Evolutionary conservation across 305 asterid genomes (phyloP), one percentile per base, ranked within the genome.

Genomic region (Fraxinus dipetala): DNA sequence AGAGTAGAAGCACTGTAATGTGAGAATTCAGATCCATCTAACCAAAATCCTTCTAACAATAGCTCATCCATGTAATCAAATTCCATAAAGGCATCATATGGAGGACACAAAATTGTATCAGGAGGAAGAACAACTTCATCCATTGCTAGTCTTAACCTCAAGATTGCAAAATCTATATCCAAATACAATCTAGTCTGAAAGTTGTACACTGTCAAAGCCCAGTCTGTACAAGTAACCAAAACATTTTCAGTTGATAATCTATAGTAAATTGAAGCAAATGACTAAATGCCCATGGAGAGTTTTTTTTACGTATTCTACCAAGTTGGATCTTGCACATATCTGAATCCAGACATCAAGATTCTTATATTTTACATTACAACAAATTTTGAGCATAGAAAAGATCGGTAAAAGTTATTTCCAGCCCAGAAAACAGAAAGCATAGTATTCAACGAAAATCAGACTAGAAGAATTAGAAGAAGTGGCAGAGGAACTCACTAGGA

Each of bases 21-120:
- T 38, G 92, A 84, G 90, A 90, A 86, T 28, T 93, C 95, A 69
- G 92, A 88, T 89, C 92, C 93, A 82, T 89, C 97, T 84, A 92
- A 85, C 96, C 95, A 91, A 84, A 94, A 92, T 45, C 96, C 98
- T 45, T 91, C 97, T 31, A 89, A 80, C 70, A 94, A 80, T 1
- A 95, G 81, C 76, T 90, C 95, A 85, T 94, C 97, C 95, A 93
- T 90, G 87, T 85, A 91, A 91, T 94, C 99, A 84, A 92, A 85
- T 88, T 95, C 98, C 95, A 94, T 87, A 34, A 91, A 87, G 72
- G 86, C 22, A 83, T 94, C 97, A 77, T 89, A 81, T 36, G 89
- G 84, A 35, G 83, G 61, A 48, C 87, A 86, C 40, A 82, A 83
- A 81, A 86, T 70, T 24, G 86, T 84, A 84, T 79, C 81, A 28